A percentile compares a stretch with the other conserved stretches of the same genome.
Conservation (phyloP, 805 yeast species). For the Saturnispora hagleri region DNA sequence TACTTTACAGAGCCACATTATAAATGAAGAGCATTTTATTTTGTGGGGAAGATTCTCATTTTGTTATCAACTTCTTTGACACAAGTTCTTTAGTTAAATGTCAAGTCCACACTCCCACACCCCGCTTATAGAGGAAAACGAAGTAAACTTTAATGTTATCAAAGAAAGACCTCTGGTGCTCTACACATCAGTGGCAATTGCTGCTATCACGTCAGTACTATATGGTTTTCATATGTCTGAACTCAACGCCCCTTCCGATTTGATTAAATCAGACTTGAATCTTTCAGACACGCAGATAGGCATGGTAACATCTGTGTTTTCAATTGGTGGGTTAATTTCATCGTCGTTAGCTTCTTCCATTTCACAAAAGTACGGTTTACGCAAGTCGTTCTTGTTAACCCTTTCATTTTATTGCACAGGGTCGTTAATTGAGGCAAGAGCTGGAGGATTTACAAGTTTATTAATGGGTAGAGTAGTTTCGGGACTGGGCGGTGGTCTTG, state of each 20-base stretch:
- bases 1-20: no score
- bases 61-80: background rate
- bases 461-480: conserved; percentile 64
- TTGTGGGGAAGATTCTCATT: background rate
- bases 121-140: background rate
- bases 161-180: background rate
- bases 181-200: conserved; percentile 37
- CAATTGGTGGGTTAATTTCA: conserved; percentile 77
- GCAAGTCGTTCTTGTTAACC: conserved; percentile 41
- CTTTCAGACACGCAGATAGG: conserved; percentile 48
- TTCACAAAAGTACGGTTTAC: conserved; percentile 62
- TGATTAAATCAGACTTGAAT: conserved; percentile 27
- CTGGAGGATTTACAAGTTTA: conserved; percentile 36
- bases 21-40: background rate
- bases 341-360: conserved; percentile 59
- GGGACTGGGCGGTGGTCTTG: conserved; percentile 83
- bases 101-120: conserved; percentile 7
- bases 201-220: conserved; percentile 74
- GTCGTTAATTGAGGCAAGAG: conserved; percentile 46
- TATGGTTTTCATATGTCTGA: conserved; percentile 95
- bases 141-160: background rate
- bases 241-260: conserved; percentile 78
- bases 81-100: background rate
- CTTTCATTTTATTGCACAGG: conserved; percentile 49
- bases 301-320: conserved; percentile 64